phyloP scores from a whole-genome alignment of 495 filamentous ascomycete species.

The Immersiella caudata region DNA sequence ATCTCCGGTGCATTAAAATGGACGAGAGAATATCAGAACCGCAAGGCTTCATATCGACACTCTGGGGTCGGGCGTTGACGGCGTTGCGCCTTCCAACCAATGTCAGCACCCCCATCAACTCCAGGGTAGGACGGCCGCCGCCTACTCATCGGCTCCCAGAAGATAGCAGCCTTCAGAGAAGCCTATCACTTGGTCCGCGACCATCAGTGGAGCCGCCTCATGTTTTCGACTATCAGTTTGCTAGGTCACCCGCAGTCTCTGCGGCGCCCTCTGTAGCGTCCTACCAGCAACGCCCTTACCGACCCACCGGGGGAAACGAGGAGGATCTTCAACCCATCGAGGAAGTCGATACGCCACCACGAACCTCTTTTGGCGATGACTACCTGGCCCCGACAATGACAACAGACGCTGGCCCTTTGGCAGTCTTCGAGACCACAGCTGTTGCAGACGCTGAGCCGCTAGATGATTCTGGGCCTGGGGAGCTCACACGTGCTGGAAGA shows the following conservation, averaged over 20 bases:
- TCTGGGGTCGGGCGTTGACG: not conserved
- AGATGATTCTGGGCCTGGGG: no score
- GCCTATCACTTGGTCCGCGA: not conserved
- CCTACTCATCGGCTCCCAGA: not conserved
- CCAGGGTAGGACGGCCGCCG: not conserved
- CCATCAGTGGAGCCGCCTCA: constrained; percentile 6
- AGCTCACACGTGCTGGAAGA: not conserved
- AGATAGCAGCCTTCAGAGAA: not conserved
- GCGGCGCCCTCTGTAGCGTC: not conserved
- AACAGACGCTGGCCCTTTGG: not conserved
- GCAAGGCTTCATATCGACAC: not conserved
- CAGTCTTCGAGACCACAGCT: no score
- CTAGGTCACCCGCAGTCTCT: constrained; percentile 6
- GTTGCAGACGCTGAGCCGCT: no score
- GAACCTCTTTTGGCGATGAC: not conserved
- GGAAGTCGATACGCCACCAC: not conserved
- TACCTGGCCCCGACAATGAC: not conserved
- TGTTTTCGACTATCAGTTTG: constrained; percentile 13
- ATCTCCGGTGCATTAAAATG: not conserved
- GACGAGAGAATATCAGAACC: not conserved
- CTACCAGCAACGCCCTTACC: not conserved
- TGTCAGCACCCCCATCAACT: not conserved
- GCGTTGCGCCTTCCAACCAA: not conserved
- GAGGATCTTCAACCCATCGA: constrained; percentile 7
- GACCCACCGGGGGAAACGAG: not conserved